Conservation (phyloP, 371 early-diverging fungal genomes). For the Haplosporangium sp. region DNA sequence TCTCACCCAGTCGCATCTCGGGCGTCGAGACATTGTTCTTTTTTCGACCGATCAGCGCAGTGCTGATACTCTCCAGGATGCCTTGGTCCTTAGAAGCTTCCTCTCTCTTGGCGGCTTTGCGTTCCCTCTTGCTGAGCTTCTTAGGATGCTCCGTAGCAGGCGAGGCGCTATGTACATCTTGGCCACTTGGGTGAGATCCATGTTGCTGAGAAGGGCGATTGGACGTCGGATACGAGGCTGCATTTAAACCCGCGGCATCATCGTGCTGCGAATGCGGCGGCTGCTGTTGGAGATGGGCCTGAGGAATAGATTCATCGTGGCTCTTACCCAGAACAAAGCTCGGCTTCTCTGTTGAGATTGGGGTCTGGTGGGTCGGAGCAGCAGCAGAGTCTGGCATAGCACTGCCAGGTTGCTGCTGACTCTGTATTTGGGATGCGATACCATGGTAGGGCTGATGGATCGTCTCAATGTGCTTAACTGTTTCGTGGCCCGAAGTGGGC, state of each 20-base stretch:
- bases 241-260: constrained; percentile 2
- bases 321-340: constrained; percentile 1
- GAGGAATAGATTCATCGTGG: constrained; percentile 8
- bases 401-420: background rate
- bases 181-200: background rate
- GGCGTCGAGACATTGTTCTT: constrained; percentile 34
- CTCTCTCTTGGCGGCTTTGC: constrained; percentile 33
- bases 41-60: constrained; percentile 21
- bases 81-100: constrained; percentile 3
- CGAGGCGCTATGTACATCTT: constrained; percentile 1
- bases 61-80: constrained; percentile 21
- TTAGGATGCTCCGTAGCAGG: background rate
- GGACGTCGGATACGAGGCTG: constrained; percentile 15
- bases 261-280: background rate
- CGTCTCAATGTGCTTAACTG: constrained; percentile 7
- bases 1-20: constrained; percentile 18
- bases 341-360: background rate
- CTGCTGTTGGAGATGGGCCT: background rate
- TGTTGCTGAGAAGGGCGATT: background rate
- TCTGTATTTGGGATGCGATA: background rate
- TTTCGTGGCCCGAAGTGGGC: background rate
- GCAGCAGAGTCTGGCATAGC: constrained; percentile 8
- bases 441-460: constrained; percentile 8
- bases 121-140: constrained; percentile 27
- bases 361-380: constrained; percentile 2